Evolutionary conservation across 805 yeast species (phyloP), one percentile per base, ranked within the genome.

Genomic region (Teunomyces funiuensis): DNA sequence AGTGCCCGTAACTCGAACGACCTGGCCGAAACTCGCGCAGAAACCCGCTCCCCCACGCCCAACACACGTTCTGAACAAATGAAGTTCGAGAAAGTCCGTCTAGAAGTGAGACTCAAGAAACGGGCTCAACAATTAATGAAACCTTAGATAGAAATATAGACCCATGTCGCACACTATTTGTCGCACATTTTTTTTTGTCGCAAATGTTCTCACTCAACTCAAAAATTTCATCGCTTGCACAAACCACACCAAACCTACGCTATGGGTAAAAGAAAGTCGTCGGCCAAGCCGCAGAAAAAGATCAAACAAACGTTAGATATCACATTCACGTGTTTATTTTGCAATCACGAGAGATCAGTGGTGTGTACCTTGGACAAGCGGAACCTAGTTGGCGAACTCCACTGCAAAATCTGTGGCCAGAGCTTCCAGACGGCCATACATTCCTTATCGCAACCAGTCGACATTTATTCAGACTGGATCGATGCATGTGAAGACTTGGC

Each of bases 401-500:
- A 79, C 48, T 91, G 99, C 63, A 93, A 93, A 59, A 84, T 89
- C 25, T 91, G 99, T 61, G 97, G 97, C 0, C 97, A 90, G 62
- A 77, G 80, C 28, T 91, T 93, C 71, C 97, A 90, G 61, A 80
- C 95, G 3, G 80, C 89, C 36, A 88, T 90, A 52, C 88, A 88
- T 61, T 79, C 88, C 3, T 69, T 85, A 39, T 80, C 88, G 11
- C 96, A 87, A 43, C 96, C 99, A 0, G 89, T 91, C 30, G 99
- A 91, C 65, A 85, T 91, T 11, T 91, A 91, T 60, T 84, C 95
- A 37, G 98, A 91, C 61, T 91, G 99, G 99, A 88, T 88, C 40
- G 99, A 91, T 70, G 98, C 98, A 1, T 86, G 91, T 65, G 95
- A 85, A 55, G 88, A 86, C 25, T 84, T 86, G 39, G 93, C 91